Evolutionary conservation across 208 protist genomes (phyloP).

Genomic region (Trypanosoma avium): DNA sequence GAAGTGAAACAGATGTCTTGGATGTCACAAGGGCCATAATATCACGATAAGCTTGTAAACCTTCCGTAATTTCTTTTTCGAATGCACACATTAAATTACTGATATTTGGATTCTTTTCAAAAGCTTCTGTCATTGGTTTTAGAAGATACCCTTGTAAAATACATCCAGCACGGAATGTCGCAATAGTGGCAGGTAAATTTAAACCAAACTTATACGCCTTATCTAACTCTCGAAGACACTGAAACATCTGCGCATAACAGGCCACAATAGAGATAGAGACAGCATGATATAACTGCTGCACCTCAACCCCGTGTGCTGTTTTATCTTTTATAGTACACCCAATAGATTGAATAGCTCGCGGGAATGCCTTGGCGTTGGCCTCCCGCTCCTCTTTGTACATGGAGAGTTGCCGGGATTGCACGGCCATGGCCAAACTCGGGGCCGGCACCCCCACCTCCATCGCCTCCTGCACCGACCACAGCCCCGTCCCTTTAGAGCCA

Average conservation of each 20-base stretch:
- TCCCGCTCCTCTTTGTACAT: slow-evolving; percentile 92
- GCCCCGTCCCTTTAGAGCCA: slow-evolving; percentile 97
- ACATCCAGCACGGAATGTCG: slow-evolving; percentile 90
- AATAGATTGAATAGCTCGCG: slow-evolving; percentile 31
- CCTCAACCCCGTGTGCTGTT: slow-evolving; percentile 50
- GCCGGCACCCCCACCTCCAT: slow-evolving; percentile 91
- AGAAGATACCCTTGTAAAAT: slow-evolving; percentile 90
- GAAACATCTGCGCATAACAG: slow-evolving; percentile 93
- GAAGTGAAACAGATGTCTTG: slow-evolving; percentile 58
- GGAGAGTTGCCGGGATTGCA: slow-evolving; percentile 93
- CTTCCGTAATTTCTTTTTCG: slow-evolving; percentile 71
- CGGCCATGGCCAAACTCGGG: slow-evolving; percentile 92
- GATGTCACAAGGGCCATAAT: slow-evolving; percentile 57
- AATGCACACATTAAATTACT: slow-evolving; percentile 88
- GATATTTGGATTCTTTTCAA: slow-evolving; percentile 84
- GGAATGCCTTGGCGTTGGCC: slow-evolving; percentile 47
- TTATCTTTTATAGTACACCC: slow-evolving; percentile 42
- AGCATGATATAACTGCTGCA: slow-evolving; percentile 78
- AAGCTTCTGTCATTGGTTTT: slow-evolving; percentile 85
- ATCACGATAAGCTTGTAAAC: slow-evolving; percentile 65
- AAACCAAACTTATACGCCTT: slow-evolving; percentile 88
- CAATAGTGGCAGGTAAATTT: slow-evolving; percentile 87
- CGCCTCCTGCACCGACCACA: slow-evolving; percentile 95
- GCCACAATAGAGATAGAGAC: slow-evolving; percentile 81
- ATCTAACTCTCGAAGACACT: slow-evolving; percentile 88